phyloP scores from a whole-genome alignment of 2,329 filamentous ascomycete species.

The Pseudogymnoascus sp. region DNA sequence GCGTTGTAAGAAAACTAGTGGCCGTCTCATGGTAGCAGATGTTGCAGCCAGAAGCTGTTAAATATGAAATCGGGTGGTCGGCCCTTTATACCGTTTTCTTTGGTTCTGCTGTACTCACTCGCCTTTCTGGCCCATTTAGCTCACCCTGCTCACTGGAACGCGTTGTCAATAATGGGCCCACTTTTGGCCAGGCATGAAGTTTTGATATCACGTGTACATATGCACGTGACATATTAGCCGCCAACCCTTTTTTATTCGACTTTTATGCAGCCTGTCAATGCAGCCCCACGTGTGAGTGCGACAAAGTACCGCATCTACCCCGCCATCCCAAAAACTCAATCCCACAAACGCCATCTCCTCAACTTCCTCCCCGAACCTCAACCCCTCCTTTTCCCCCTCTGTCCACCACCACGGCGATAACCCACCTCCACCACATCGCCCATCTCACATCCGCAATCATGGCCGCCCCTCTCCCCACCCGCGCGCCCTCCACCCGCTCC shows the following conservation, averaged over 20 bases:
- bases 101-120: too few species aligned
- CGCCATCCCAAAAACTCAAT: conserved; percentile 3
- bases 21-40: too few species aligned
- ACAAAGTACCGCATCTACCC: background rate
- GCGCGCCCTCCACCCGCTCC: conserved; percentile 11
- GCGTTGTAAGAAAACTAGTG: too few species aligned
- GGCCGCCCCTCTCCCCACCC: background rate
- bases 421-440: background rate
- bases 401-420: background rate
- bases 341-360: background rate
- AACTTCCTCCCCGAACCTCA: background rate
- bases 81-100: too few species aligned
- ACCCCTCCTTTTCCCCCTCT: background rate
- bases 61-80: too few species aligned
- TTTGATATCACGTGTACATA: background rate
- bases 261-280: conserved; percentile 6
- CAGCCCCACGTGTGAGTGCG: background rate
- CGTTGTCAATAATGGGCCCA: too few species aligned
- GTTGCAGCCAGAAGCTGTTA: too few species aligned
- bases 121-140: too few species aligned
- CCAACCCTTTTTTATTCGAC: background rate
- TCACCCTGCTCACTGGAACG: too few species aligned
- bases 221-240: background rate
- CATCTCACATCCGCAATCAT: background rate
- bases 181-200: too few species aligned